phyloP scores from a whole-genome alignment of 495 filamentous ascomycete genomes.

The Opeltia flavorubescens region DNA sequence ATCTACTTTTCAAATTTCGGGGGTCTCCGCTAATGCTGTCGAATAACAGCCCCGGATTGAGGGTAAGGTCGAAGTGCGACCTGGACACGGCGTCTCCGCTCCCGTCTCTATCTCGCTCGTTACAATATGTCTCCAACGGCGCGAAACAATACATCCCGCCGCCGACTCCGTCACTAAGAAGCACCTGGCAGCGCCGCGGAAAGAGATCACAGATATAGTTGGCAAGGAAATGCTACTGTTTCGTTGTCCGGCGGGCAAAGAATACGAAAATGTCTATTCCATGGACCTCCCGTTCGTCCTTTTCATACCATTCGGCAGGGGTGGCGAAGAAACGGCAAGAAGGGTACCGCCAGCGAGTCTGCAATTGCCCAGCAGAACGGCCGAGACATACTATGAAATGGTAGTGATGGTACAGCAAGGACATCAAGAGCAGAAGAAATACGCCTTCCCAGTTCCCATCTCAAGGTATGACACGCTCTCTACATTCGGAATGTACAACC shows the following conservation, averaged over 20 bases:
- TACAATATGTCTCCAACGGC: conserved; percentile 80
- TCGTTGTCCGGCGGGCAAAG: conserved; percentile 66
- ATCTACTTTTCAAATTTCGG: not conserved
- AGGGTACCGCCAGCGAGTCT: conserved; percentile 86
- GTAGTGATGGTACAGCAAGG: conserved; percentile 93
- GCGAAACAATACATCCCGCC: conserved; percentile 91
- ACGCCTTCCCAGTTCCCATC: conserved; percentile 80
- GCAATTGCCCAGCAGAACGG: conserved; percentile 78
- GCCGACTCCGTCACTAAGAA: conserved; percentile 89
- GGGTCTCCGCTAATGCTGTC: not conserved
- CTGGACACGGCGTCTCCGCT: conserved; percentile 64
- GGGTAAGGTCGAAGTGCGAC: conserved; percentile 95
- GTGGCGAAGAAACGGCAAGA: conserved; percentile 72
- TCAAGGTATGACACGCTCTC: conserved; percentile 89
- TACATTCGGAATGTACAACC: conserved; percentile 99
- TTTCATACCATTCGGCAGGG: conserved; percentile 89
- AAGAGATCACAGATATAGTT: conserved; percentile 82
- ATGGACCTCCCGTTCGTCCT: conserved; percentile 97
- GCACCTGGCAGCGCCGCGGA: conserved; percentile 79
- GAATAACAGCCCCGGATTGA: conserved; percentile 70
- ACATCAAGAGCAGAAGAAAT: conserved; percentile 70
- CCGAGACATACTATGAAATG: conserved; percentile 93
- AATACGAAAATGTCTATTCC: conserved; percentile 76
- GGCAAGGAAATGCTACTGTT: conserved; percentile 92
- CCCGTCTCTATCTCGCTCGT: conserved; percentile 87